Evolutionary conservation across 1,284 basidiomycete genomes (phyloP), one percentile per base, ranked within the genome.

Genomic region (Vanrija sp.): DNA sequence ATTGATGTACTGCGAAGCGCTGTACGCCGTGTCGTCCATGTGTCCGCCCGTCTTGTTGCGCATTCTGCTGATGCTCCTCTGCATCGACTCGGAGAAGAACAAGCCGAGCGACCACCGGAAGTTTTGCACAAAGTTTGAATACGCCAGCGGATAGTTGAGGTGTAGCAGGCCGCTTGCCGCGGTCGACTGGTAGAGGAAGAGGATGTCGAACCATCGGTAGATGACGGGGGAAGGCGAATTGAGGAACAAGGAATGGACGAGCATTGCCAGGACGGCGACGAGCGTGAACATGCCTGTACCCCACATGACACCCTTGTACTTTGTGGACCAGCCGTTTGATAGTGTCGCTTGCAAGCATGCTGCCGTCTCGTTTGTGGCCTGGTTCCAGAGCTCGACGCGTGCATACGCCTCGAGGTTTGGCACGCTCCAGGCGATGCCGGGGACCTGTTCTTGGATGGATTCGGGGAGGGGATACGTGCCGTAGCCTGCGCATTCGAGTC

Each of bases 361-460:
- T 43, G 86, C 88, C 55, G 89, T 79, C 5, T 84, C 74, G 43
- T 84, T 83, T 2, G 86, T 87, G 45, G 78, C 77, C 37, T 83
- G 79, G 58, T 90, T 84, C 1, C 79, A 82, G 22, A 98, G 81
- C 9, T 85, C 83, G 48, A 98, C 78, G 59, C 90, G 88, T 0
- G 85, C 92, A 61, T 85, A 91, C 1, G 88, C 92, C 72, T 98
- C 92, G 15, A 98, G 80, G 72, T 98, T 88, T 9, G 95, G 95
- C 22, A 98, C 87, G 20, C 79, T 80, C 73, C 86, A 98, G 0
- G 88, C 92, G 56, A 96, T 88, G 15, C 71, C 70, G 0, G 94
- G 93, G 15, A 98, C 80, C 51, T 79, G 74, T 39, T 77, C 72
- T 18, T 78, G 69, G 49, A 75, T 73, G 10, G 64, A 59, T n/a